Evolutionary conservation across 352 stramenopile genomes (phyloP), one percentile per base, ranked within the genome.

Genomic region (Hyaloperonospora brassicae): DNA sequence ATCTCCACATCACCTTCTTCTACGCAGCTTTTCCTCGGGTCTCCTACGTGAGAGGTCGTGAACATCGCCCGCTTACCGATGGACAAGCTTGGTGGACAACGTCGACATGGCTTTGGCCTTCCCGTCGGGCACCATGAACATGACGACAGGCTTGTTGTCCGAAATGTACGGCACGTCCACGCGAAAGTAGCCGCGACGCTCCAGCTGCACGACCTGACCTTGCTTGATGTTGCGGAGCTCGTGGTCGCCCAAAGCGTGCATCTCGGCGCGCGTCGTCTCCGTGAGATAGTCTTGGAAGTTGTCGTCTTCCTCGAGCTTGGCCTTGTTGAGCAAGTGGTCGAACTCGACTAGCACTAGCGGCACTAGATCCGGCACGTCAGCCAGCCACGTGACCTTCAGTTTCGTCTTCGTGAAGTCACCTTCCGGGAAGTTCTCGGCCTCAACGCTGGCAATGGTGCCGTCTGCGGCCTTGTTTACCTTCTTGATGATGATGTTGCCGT

Each of bases 61-160:
- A 10, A 6, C 6, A n/a, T 11, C 22, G 14, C 22, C 34, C 14
- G 21, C 59, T 68, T 86, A 92, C 61, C 79, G 81, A 57, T 93
- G 79, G 12, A 72, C 76, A 43, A 92, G 64, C 65, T 92, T 93
- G 50, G 81, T 93, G n/a, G 83, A 91, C 36, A 93, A 73, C 52
- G 83, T 85, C 23, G 80, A 91, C 80, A 93, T 93, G 59, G 83
- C 76, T 66, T 87, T 87, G 50, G 76, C 71, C 77, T 98, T 99
- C 43, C 97, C 97, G 72, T 99, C 96, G 1, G 97, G 97, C 57
- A 99, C 96, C 87, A 98, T 98, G 77, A 98, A 98, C 10, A 99
- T 79, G 48, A 97, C 78, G 11, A 98, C 68, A n/a, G 93, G 92
- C 61, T 93, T 94, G 39, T 89, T 77, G 46, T 76, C 74, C 35